phyloP scores from a whole-genome alignment of 1,139 yeast species.

The Candida pseudocylindracea region DNA sequence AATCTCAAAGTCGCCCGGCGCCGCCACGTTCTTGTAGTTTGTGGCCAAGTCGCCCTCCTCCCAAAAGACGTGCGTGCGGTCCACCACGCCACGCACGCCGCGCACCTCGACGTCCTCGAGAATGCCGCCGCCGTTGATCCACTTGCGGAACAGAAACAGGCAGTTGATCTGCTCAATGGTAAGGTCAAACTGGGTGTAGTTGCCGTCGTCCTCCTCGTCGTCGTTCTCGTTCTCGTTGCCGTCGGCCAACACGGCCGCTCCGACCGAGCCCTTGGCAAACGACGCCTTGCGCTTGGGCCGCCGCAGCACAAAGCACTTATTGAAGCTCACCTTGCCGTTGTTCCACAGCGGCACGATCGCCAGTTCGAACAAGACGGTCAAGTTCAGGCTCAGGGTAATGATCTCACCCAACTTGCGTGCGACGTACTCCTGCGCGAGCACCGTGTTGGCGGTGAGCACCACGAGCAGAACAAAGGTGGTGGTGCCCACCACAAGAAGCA shows the following conservation, averaged over 20 bases:
- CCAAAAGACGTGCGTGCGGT: constrained; percentile 75
- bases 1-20: constrained; percentile 85
- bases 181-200: constrained; percentile 85
- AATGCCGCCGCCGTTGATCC: constrained; percentile 83
- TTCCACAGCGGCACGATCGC: constrained; percentile 95
- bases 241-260: constrained; percentile 18
- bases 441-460: constrained; percentile 63
- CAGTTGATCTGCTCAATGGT: constrained; percentile 74
- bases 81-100: constrained; percentile 82
- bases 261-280: constrained; percentile 40
- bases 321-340: constrained; percentile 65
- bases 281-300: constrained; percentile 38
- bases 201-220: constrained; percentile 53
- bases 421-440: constrained; percentile 74
- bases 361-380: constrained; percentile 74
- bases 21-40: constrained; percentile 47
- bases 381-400: constrained; percentile 66
- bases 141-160: constrained; percentile 58
- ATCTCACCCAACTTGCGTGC: constrained; percentile 67
- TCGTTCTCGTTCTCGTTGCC: constrained; percentile 13
- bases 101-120: constrained; percentile 60
- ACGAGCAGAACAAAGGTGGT: constrained; percentile 73
- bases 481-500: constrained; percentile 62
- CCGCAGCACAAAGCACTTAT: constrained; percentile 69
- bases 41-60: constrained; percentile 66